Percentiles rank a stretch among this genome's conserved stretches.
These are phyloP conservation scores for Trichosporon ovoides DNA, from an alignment of 1,284 basidiomycete species.

Conservation along the genomic window DNA sequence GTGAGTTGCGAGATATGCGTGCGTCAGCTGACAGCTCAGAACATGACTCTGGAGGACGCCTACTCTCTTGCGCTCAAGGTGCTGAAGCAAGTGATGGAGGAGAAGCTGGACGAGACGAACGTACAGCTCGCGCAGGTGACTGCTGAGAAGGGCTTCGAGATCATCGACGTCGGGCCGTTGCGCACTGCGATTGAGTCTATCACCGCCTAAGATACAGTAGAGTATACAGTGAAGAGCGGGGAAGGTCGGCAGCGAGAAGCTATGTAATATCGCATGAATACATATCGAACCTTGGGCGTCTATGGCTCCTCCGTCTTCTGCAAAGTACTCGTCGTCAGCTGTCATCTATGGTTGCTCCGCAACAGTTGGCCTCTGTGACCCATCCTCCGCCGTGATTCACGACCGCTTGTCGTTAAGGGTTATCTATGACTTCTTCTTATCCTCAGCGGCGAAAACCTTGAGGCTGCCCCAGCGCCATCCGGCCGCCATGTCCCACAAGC, in stretches of 20 bases:
- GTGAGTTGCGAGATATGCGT: slow-evolving; percentile 55
- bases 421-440: not conserved
- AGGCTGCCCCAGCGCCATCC: slow-evolving; percentile 41
- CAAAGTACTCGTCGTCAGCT: too few species aligned
- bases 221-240: slow-evolving; percentile 10
- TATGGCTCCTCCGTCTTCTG: too few species aligned
- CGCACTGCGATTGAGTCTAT: slow-evolving; percentile 67
- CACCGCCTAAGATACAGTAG: slow-evolving; percentile 20
- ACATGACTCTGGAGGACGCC: slow-evolving; percentile 87
- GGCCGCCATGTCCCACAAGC: slow-evolving; percentile 44
- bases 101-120: slow-evolving; percentile 96
- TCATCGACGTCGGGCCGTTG: slow-evolving; percentile 68
- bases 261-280: slow-evolving; percentile 20
- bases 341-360: too few species aligned
- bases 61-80: slow-evolving; percentile 80
- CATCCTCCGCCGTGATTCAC: too few species aligned
- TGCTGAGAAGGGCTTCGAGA: slow-evolving; percentile 68
- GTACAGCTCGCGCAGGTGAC: slow-evolving; percentile 95
- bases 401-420: not conserved
- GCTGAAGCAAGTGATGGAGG: slow-evolving; percentile 99
- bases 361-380: too few species aligned
- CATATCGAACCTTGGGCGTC: not conserved
- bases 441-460: slow-evolving; percentile 34
- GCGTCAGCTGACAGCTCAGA: slow-evolving; percentile 52
- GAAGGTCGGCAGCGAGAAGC: not conserved